Base-by-base conservation (phyloP, 805 yeast genomes). In the Clavispora carvajalis region DNA sequence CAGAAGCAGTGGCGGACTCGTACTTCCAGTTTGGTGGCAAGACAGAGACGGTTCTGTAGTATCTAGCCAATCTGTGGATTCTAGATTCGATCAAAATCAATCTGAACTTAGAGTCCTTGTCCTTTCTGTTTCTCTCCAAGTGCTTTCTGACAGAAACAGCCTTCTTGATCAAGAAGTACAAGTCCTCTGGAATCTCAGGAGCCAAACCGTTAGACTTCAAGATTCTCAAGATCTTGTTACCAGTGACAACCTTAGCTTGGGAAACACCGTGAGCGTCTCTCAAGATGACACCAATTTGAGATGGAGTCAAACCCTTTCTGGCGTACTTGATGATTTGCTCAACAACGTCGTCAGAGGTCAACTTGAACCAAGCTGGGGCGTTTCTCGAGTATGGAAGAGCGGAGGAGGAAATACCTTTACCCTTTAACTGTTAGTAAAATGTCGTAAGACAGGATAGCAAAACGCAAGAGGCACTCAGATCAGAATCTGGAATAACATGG, bases 231-330 rank as follows among this genome's bases (percentile, higher is more conserved):
- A 93, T 85, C 87, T 93, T 93, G 96, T 90, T 82, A 82, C 98
- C 98, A 62, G 99, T 91, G 77, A 88, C 88, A 67, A 91, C 82
- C 80, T 85, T 88, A 62, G 96, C 76, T 78, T 90, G 96, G 71
- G 96, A 82, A 65, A 93, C 98, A 78, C 99, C 99, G 81, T 93
- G 98, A 63, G 98, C 93, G 79, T 93, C 99, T 82, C 99, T 89
- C 73, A 93, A 86, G 66, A 89, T 76, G 69, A 93, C 99, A 87
- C 99, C 99, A 57, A 93, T 93, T 77, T 89, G 96, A 64, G 99
- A 93, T 65, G 99, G 99, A 60, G 98, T 87, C 71, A 90, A 79
- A 90, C 99, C 99, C 83, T 93, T 93, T 80, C 97, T 90, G 70
- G 99, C 99, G 80, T 90, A 88, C 85, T 93, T 93, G 90, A 84